Percentiles rank a stretch among this genome's conserved stretches.
Conservation (phyloP, 1,284 basidiomycete genomes). For the Ceratobasidium sp. region DNA sequence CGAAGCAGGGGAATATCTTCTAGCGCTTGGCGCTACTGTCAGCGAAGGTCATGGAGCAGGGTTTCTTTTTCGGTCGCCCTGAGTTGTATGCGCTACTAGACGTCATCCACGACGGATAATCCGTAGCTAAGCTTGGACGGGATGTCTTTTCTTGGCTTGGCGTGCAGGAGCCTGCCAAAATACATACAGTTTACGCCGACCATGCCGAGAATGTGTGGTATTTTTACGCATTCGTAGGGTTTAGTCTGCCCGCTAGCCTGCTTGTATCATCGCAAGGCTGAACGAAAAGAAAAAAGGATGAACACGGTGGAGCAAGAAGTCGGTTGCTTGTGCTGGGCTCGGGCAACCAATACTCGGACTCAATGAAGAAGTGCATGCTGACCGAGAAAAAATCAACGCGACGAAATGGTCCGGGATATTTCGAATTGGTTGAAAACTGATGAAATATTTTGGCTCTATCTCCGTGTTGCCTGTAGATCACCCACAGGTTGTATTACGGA, state of each 20-base stretch:
- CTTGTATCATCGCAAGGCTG: too few species aligned
- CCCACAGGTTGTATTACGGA: too few species aligned
- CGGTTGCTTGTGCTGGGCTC: neutral
- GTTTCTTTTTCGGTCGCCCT: neutral
- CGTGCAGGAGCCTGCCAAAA: neutral
- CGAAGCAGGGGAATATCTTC: neutral
- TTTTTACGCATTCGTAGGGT: neutral
- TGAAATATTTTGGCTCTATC: too few species aligned
- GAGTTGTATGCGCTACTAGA: neutral
- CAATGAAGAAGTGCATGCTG: neutral
- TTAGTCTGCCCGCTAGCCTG: too few species aligned
- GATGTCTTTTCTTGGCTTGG: neutral
- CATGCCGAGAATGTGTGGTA: neutral
- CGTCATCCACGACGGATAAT: neutral
- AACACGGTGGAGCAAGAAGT: neutral
- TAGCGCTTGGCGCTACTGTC: conserved; percentile 18
- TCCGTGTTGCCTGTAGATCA: too few species aligned
- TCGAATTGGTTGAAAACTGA: too few species aligned
- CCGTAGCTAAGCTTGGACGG: neutral
- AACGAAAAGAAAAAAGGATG: too few species aligned
- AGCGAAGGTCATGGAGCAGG: neutral
- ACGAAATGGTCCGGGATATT: neutral
- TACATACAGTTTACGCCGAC: neutral
- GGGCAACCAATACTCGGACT: neutral
- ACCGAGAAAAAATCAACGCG: neutral